A percentile compares a stretch with the other conserved stretches of the same genome.
phyloP scores from a whole-genome alignment of 192 early-diverging fungal genomes.

The Tieghemiomyces parasiticus region DNA sequence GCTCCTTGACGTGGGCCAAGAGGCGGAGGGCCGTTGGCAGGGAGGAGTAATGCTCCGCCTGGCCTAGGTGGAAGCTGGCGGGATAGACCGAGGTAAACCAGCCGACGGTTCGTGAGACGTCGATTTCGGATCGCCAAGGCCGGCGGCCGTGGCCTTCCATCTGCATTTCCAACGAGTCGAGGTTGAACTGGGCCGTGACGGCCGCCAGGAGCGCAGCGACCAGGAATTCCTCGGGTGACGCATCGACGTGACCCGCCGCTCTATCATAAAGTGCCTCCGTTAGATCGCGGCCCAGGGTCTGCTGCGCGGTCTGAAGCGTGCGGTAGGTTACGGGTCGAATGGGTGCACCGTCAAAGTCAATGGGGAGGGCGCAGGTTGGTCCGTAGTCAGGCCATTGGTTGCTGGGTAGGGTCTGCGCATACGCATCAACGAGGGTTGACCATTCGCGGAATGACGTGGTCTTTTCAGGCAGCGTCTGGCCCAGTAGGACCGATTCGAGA shows the following conservation, averaged over 20 bases:
- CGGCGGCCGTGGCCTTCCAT: constrained; percentile 7
- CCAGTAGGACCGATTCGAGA: constrained; percentile 10
- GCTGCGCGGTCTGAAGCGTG: background rate
- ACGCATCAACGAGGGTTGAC: constrained; percentile 4
- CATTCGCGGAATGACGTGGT: constrained; percentile 16
- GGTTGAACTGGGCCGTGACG: background rate
- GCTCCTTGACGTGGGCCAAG: background rate
- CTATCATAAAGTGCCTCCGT: background rate
- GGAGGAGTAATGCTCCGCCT: background rate
- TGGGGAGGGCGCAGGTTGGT: background rate
- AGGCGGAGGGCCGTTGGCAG: background rate
- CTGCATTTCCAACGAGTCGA: background rate
- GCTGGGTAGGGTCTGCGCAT: constrained; percentile 5
- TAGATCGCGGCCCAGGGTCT: background rate
- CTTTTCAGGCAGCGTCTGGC: constrained; percentile 12
- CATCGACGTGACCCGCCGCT: background rate
- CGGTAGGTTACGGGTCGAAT: background rate
- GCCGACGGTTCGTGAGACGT: constrained; percentile 6
- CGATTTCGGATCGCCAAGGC: background rate
- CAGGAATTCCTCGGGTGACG: constrained; percentile 1
- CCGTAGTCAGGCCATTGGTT: background rate
- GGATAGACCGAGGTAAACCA: constrained; percentile 6
- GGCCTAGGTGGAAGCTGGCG: background rate
- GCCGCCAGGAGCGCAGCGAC: background rate
- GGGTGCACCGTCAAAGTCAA: background rate